Percentiles rank a stretch among this genome's conserved stretches.
phyloP scores from a whole-genome alignment of 73 alveolate genomes.

The Paramecium tetraurelia region DNA sequence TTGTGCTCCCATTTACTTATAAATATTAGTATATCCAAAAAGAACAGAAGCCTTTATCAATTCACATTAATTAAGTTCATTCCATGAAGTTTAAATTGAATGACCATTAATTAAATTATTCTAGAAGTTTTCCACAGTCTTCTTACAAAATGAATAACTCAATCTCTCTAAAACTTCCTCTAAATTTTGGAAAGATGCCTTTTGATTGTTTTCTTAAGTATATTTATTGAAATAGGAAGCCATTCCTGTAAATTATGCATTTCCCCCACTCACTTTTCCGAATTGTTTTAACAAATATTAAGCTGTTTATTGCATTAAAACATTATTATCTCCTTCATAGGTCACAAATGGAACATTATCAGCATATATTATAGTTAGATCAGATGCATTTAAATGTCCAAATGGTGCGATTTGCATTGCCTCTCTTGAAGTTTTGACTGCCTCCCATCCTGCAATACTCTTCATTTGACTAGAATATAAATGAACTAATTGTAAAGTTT shows the following conservation, averaged over 20 bases:
- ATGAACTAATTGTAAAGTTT: conserved; percentile 43
- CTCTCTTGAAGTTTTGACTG: conserved; percentile 42
- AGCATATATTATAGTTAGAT: neutral
- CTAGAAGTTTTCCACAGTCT: neutral
- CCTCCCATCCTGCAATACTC: conserved; percentile 50
- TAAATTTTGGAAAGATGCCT: neutral
- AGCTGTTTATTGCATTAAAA: conserved; percentile 63
- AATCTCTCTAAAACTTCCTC: conserved; percentile 28
- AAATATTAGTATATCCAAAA: conserved; percentile 21
- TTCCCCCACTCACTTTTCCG: conserved; percentile 13
- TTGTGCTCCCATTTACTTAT: neutral
- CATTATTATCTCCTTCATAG: conserved; percentile 76
- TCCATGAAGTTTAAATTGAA: neutral
- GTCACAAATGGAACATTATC: conserved; percentile 57
- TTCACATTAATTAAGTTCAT: conserved; percentile 6
- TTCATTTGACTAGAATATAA: conserved; percentile 46
- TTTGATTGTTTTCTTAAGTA: neutral
- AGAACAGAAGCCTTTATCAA: neutral
- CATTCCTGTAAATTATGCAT: neutral
- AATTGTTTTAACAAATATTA: conserved; percentile 45
- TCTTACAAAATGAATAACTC: neutral
- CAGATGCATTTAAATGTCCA: conserved; percentile 54
- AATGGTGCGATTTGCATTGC: conserved; percentile 37
- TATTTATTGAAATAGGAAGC: conserved; percentile 1
- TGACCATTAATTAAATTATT: neutral